A percentile compares a stretch with the other conserved stretches of the same genome.
phyloP scores from a whole-genome alignment of 1,284 basidiomycete species.

The Fomitopsis betulina region DNA sequence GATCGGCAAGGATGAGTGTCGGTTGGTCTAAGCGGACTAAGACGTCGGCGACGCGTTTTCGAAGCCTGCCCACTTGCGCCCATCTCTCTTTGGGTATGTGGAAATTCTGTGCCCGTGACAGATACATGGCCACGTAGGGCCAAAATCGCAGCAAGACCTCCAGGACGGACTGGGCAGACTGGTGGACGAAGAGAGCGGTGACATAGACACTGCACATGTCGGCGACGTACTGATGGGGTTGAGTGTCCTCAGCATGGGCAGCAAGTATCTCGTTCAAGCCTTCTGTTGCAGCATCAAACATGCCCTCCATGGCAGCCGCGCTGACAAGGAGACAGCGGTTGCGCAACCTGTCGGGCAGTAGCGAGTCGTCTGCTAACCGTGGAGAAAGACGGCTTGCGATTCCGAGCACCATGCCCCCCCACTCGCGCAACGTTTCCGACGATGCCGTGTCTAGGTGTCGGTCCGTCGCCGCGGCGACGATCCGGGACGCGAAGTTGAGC shows the following conservation, averaged over 20 bases:
- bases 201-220: constrained; percentile 38
- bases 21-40: constrained; percentile 35
- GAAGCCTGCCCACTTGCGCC: not conserved
- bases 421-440: constrained; percentile 13
- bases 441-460: not conserved
- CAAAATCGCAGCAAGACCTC: constrained; percentile 42
- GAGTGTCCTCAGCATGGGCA: not conserved
- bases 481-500: constrained; percentile 6
- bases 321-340: constrained; percentile 15
- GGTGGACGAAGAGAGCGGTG: constrained; percentile 28
- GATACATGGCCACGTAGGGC: constrained; percentile 31
- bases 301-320: constrained; percentile 17
- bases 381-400: constrained; percentile 29
- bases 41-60: constrained; percentile 23
- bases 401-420: constrained; percentile 34
- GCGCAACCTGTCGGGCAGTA: constrained; percentile 2
- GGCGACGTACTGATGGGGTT: constrained; percentile 17
- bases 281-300: constrained; percentile 17
- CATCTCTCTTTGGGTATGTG: constrained; percentile 4
- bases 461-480: not conserved
- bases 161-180: constrained; percentile 34
- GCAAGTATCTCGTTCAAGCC: constrained; percentile 14
- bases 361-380: constrained; percentile 11
- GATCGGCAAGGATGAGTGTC: constrained; percentile 27
- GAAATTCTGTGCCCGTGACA: constrained; percentile 5